Conservation (phyloP, 108 stramenopile species). For the Skeletonema menzelii region DNA sequence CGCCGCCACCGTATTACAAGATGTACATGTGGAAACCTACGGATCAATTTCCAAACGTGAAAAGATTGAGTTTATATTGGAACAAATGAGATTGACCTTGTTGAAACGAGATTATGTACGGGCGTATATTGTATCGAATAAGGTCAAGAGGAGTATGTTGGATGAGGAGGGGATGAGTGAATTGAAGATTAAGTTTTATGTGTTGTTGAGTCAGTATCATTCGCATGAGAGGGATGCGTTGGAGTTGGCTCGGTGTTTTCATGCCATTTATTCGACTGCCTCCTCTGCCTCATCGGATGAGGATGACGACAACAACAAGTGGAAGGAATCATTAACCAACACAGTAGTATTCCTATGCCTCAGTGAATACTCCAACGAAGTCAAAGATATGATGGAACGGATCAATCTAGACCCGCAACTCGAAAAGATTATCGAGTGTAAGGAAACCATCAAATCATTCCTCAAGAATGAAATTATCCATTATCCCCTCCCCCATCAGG, state of each 20-base stretch:
- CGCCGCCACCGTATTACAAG: conserved; percentile 93
- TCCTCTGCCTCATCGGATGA: background rate
- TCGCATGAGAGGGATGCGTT: conserved; percentile 91
- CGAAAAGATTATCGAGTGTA: conserved; percentile 65
- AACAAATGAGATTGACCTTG: conserved; percentile 96
- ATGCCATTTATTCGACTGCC: conserved; percentile 85
- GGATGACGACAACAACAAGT: conserved; percentile 37
- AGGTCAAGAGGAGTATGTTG: conserved; percentile 90
- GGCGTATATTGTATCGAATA: conserved; percentile 93
- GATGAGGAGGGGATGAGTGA: conserved; percentile 90
- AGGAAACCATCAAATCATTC: conserved; percentile 57
- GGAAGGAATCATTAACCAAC: conserved; percentile 83
- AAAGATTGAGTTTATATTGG: conserved; percentile 98
- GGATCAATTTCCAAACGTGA: conserved; percentile 94
- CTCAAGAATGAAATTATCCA: conserved; percentile 91
- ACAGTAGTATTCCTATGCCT: conserved; percentile 90
- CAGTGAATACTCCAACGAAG: conserved; percentile 81
- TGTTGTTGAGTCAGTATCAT: conserved; percentile 90
- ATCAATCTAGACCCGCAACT: conserved; percentile 73
- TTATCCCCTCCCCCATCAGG: conserved; percentile 84
- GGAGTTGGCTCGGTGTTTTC: conserved; percentile 90
- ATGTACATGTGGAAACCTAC: conserved; percentile 99
- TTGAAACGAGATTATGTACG: conserved; percentile 94
- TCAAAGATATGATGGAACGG: conserved; percentile 91
- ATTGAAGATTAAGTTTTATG: conserved; percentile 90